Evolutionary conservation across 140 eudicot species (phyloP).

Genomic region (Oenanthe javanica): DNA sequence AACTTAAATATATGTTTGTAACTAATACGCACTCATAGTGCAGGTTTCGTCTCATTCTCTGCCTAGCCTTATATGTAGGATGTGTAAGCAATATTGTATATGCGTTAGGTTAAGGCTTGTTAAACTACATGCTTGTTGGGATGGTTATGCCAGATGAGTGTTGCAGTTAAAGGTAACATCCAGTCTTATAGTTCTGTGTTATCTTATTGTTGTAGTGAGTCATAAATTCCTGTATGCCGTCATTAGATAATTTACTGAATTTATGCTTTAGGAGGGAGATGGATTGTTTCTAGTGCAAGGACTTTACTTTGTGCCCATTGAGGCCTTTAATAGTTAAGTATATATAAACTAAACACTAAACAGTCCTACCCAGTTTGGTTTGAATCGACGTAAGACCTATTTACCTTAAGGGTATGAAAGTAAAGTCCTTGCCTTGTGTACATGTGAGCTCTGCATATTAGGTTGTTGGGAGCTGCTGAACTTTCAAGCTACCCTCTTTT

Average conservation of each 20-base stretch:
- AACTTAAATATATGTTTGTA: background rate
- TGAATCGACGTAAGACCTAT: background rate
- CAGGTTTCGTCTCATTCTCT: background rate
- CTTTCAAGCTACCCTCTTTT: background rate
- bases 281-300: background rate
- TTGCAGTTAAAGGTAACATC: no score
- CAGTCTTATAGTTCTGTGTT: no score
- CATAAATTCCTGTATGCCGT: background rate
- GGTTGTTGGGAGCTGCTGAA: background rate
- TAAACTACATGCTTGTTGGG: background rate
- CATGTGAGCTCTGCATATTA: background rate
- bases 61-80: background rate
- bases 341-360: background rate
- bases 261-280: background rate
- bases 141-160: no score
- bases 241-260: background rate
- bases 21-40: background rate
- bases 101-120: background rate
- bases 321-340: background rate
- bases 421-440: background rate
- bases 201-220: no score
- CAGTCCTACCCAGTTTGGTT: background rate
- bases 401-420: background rate
- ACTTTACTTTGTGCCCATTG: background rate
- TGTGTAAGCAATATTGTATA: background rate